These are phyloP conservation scores for Solanum pennellii DNA, from an alignment of 257 asterid genomes.

Conservation along the genomic window DNA sequence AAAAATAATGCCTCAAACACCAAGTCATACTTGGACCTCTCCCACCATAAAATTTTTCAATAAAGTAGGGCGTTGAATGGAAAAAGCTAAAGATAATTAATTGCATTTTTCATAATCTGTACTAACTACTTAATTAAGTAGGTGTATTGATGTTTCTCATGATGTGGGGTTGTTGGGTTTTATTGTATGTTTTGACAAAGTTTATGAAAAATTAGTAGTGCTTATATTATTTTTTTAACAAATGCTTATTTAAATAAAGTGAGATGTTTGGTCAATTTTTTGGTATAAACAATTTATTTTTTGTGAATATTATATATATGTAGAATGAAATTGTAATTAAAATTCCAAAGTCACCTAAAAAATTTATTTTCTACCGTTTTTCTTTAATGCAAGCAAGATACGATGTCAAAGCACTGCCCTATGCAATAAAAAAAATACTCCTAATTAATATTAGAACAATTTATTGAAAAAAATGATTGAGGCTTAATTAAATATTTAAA, in stretches of 20 bases:
- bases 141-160: neutral
- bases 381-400: neutral
- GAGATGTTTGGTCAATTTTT: neutral
- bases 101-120: no score
- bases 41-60: no score
- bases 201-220: neutral
- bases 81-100: neutral
- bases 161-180: neutral
- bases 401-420: neutral
- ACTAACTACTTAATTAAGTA: neutral
- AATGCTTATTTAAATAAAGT: neutral
- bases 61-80: neutral
- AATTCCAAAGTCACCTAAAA: neutral
- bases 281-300: no score
- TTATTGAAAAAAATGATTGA: no score
- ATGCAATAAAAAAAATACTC: neutral
- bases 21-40: no score
- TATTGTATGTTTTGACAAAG: neutral
- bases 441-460: neutral
- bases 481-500: no score
- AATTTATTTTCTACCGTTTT: neutral
- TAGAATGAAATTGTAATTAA: neutral
- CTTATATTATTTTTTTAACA: no score
- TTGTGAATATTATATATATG: no score
- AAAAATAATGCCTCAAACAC: no score